Conservation (phyloP, 805 yeast genomes). For the Debaryomyces castellii region DNA sequence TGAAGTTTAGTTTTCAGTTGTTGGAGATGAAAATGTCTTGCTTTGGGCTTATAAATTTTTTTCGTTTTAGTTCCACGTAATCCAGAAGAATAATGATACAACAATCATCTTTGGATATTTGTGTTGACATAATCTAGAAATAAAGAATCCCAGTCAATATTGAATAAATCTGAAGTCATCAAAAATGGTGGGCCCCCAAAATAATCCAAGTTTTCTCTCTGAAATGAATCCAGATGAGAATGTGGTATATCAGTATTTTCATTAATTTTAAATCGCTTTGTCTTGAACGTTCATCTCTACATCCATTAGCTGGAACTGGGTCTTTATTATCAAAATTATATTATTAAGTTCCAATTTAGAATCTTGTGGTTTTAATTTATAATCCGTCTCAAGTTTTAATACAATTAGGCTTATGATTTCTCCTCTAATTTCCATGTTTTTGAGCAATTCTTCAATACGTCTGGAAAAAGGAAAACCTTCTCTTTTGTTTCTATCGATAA, state of each 20-base stretch:
- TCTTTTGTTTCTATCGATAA: not conserved
- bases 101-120: not conserved
- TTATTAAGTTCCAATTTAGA: not conserved
- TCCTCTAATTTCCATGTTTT: constrained; percentile 1
- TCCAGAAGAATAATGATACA: too few relatives aligned
- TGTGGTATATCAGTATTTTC: not conserved
- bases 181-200: not conserved
- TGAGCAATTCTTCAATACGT: not conserved
- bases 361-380: not conserved
- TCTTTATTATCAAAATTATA: not conserved
- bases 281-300: too few relatives aligned
- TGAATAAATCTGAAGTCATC: constrained; percentile 1
- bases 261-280: too few relatives aligned
- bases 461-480: not conserved
- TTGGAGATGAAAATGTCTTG: too few relatives aligned
- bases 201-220: not conserved
- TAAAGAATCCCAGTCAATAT: not conserved
- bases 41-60: too few relatives aligned
- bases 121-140: not conserved
- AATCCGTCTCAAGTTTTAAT: not conserved
- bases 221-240: not conserved
- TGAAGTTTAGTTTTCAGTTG: too few relatives aligned
- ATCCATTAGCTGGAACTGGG: too few relatives aligned
- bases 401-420: not conserved
- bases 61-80: too few relatives aligned